Percentiles rank a stretch among this genome's conserved stretches.
Conservation (phyloP, 1,284 basidiomycete species). For the Malassezia pachydermatis region DNA sequence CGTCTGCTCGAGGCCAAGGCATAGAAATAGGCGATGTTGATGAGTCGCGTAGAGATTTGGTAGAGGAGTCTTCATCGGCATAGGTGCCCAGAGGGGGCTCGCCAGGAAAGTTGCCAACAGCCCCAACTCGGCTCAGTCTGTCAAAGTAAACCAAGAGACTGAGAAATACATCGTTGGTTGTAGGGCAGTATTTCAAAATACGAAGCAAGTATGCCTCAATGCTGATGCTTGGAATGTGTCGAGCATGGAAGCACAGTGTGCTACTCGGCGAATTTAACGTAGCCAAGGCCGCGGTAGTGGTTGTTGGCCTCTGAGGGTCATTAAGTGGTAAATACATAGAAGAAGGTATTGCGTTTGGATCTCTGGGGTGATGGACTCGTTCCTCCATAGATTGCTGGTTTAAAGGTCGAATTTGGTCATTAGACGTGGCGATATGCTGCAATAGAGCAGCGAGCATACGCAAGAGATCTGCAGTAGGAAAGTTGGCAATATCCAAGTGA, state of each 20-base stretch:
- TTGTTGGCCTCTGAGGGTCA: conserved; percentile 28
- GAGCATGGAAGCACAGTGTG: conserved; percentile 83
- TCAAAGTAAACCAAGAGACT: conserved; percentile 93
- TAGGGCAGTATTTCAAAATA: conserved; percentile 95
- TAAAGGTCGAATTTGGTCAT: conserved; percentile 56
- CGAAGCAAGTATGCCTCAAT: conserved; percentile 88
- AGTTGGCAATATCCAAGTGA: conserved; percentile 54
- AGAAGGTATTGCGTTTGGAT: not conserved
- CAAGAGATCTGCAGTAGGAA: conserved; percentile 60
- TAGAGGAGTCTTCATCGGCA: not conserved
- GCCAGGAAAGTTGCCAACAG: conserved; percentile 14
- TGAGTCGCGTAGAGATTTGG: not conserved
- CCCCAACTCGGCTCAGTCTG: conserved; percentile 54
- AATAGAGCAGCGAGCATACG: conserved; percentile 78
- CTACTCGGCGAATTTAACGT: conserved; percentile 70
- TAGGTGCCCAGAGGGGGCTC: not conserved
- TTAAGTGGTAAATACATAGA: conserved; percentile 25
- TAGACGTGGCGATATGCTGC: conserved; percentile 80
- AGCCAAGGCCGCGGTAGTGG: conserved; percentile 65
- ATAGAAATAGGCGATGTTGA: conserved; percentile 1
- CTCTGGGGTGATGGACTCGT: not conserved
- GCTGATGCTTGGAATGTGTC: conserved; percentile 85
- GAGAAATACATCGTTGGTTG: conserved; percentile 93
- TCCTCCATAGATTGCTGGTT: conserved; percentile 15
- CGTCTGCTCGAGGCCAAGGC: not conserved